Conservation (phyloP, 192 early-diverging fungal species). For the Globomyces pollinis-pini region DNA sequence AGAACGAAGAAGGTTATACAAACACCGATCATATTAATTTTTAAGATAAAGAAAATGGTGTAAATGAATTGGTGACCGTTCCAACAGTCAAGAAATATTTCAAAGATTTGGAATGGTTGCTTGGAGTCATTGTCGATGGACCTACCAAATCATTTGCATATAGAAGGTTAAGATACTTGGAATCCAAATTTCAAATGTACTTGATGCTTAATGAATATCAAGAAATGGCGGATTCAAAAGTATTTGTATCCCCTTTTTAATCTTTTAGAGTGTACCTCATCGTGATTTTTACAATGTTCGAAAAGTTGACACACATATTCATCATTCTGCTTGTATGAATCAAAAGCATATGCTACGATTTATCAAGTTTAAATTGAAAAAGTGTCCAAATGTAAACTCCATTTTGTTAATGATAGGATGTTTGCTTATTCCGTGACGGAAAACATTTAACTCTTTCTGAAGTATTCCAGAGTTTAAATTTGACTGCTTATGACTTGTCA, state of each 20-base stretch:
- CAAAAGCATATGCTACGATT: conserved; percentile 92
- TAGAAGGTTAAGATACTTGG: conserved; percentile 79
- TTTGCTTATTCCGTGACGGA: conserved; percentile 30
- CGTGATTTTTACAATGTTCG: conserved; percentile 97
- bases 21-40: too few species aligned
- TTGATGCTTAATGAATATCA: conserved; percentile 86
- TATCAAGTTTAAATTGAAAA: conserved; percentile 87
- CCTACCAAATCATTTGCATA: conserved; percentile 91
- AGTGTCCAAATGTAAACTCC: conserved; percentile 52
- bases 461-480: conserved; percentile 83
- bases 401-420: neutral
- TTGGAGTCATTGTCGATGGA: conserved; percentile 72
- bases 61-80: conserved; percentile 36
- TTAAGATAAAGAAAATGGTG: conserved; percentile 1
- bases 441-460: conserved; percentile 69
- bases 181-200: conserved; percentile 91
- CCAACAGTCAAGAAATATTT: conserved; percentile 81
- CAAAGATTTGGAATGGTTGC: conserved; percentile 72
- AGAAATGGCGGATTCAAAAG: conserved; percentile 85
- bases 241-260: conserved; percentile 19
- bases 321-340: conserved; percentile 91
- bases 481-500: conserved; percentile 84
- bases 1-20: conserved; percentile 16
- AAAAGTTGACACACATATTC: conserved; percentile 96
- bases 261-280: conserved; percentile 81